phyloP scores from a whole-genome alignment of 257 asterid genomes.

The Gynochthodes officinalis region DNA sequence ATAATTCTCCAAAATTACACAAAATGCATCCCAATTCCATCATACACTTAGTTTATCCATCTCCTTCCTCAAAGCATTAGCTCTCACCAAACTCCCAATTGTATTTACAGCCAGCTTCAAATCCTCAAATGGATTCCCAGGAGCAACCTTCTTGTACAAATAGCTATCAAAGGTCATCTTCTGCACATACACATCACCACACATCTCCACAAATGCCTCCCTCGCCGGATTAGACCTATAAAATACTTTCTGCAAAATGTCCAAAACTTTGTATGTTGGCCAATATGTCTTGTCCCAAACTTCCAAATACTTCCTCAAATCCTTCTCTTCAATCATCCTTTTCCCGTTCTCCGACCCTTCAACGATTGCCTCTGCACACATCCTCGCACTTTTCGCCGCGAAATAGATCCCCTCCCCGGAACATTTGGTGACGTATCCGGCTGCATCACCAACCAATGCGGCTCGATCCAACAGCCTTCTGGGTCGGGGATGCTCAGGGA shows the following conservation, averaged over 20 bases:
- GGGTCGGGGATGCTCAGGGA: slow-evolving; percentile 91
- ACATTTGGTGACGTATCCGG: slow-evolving; percentile 86
- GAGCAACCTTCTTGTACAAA: slow-evolving; percentile 75
- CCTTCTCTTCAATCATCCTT: slow-evolving; percentile 76
- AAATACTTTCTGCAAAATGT: slow-evolving; percentile 79
- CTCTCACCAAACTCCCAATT: slow-evolving; percentile 82
- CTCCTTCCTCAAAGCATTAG: slow-evolving; percentile 81
- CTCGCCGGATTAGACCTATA: slow-evolving; percentile 85
- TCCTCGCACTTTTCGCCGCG: slow-evolving; percentile 87
- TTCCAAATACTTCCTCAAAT: slow-evolving; percentile 70
- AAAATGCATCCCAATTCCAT: too few species aligned
- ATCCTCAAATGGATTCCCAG: slow-evolving; percentile 90
- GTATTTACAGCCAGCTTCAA: slow-evolving; percentile 86
- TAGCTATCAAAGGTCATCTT: slow-evolving; percentile 93
- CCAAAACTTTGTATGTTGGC: slow-evolving; percentile 90
- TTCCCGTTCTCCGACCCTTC: slow-evolving; percentile 84
- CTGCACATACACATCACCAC: slow-evolving; percentile 90
- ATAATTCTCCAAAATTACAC: too few species aligned
- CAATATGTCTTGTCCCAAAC: slow-evolving; percentile 90
- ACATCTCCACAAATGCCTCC: slow-evolving; percentile 92
- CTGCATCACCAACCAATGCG: slow-evolving; percentile 86
- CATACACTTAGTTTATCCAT: slow-evolving; percentile 70
- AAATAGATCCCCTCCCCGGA: slow-evolving; percentile 92
- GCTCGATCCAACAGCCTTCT: slow-evolving; percentile 59
- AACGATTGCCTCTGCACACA: slow-evolving; percentile 93